These are phyloP conservation scores for Rachicladosporium sp. DNA, from an alignment of 2,329 filamentous ascomycete genomes.

Conservation along the genomic window DNA sequence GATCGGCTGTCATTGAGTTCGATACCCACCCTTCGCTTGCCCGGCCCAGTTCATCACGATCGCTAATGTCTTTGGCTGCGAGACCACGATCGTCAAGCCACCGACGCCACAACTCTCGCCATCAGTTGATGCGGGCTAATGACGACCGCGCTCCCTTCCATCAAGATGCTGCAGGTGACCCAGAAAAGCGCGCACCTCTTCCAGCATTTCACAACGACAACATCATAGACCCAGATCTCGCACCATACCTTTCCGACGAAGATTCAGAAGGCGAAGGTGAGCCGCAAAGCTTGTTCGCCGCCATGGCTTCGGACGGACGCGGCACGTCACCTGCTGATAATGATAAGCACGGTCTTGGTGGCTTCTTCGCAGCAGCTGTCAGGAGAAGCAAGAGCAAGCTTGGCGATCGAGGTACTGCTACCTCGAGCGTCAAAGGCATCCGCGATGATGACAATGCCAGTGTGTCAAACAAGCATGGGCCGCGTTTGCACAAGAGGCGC, in stretches of 20 bases:
- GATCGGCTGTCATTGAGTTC: conserved; percentile 82
- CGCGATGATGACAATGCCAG: conserved; percentile 55
- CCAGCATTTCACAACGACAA: conserved; percentile 97
- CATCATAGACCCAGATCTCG: conserved; percentile 93
- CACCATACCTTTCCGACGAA: conserved; percentile 88
- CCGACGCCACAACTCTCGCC: conserved; percentile 75
- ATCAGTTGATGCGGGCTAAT: conserved; percentile 64
- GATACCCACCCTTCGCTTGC: conserved; percentile 65
- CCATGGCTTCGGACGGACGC: conserved; percentile 50
- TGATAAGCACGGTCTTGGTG: conserved; percentile 61
- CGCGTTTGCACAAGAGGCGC: conserved; percentile 55
- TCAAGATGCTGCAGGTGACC: conserved; percentile 57
- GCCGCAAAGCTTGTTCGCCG: conserved; percentile 70
- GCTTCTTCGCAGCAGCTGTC: conserved; percentile 53
- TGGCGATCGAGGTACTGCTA: conserved; percentile 64
- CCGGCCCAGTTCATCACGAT: conserved; percentile 87
- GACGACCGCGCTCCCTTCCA: conserved; percentile 85
- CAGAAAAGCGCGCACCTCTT: conserved; percentile 51
- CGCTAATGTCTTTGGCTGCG: conserved; percentile 59
- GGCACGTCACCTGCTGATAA: conserved; percentile 46
- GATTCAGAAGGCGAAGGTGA: conserved; percentile 71
- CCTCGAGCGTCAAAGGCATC: conserved; percentile 51
- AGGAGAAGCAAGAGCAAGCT: conserved; percentile 60
- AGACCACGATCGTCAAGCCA: conserved; percentile 69
- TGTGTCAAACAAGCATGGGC: conserved; percentile 49